Base-by-base conservation (phyloP, 768 basidiomycete species). In the Suillus sp. region DNA sequence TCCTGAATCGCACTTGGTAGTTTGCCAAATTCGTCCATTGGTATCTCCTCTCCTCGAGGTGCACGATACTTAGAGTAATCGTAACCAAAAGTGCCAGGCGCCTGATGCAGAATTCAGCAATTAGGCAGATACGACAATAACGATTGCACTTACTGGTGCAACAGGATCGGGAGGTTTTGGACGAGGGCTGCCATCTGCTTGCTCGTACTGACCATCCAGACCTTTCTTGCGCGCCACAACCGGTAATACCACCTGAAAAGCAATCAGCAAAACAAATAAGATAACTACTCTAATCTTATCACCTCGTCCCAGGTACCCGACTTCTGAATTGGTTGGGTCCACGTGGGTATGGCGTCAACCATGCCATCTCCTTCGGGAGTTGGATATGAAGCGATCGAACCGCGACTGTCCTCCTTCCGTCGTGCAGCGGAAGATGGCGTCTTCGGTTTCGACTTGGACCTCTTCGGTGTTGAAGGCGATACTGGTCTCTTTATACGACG, bases 281-380 rank as follows among this genome's bases (percentile, higher is more conserved):
- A 35, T 3, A 37, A 58, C 7, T 57, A 47, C 34, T 78, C 83
- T 70, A 69, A 86, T 57, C 18, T 57, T 27, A 57, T 57, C 38
- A 57, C 91, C 71, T 95, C 92, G 70, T 95, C 92, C 92, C 93
- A 95, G 69, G 91, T 93, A 1, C 90, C 90, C 27, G 83, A 79
- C 63, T 77, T 78, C 30, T 81, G 83, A 32, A 88, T 78, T 30
- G 91, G 90, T 70, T 92, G 88, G 20, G 90, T 92, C 92, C 90
- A 92, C 3, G 84, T 82, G 7, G 93, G 92, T 71, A 94, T 92
- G 27, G 92, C 92, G 73, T 93, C 80, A 58, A 83, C 82, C 77
- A 89, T 78, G 55, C 84, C 79, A 64, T 81, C 80, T n/a, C 79
- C 81, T 55, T 76, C 82, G 0, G 87, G 84, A 1, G 81, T 79